These are phyloP conservation scores for Crithidia acanthocephali DNA, from an alignment of 208 protist species.

Conservation along the genomic window DNA sequence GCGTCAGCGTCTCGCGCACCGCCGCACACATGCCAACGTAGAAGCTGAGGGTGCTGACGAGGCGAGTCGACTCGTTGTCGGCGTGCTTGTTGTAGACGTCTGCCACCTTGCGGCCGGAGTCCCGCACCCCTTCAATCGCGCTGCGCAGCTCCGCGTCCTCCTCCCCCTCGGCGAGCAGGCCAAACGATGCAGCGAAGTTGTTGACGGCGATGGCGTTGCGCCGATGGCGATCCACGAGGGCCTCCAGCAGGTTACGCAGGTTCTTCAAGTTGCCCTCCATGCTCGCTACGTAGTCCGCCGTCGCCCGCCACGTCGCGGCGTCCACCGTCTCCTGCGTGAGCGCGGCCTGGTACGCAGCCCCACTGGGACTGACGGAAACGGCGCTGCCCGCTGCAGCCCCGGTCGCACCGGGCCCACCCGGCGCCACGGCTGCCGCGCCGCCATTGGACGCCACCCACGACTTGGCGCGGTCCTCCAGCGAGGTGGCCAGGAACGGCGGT, in stretches of 20 bases:
- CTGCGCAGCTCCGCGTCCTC: constrained; percentile 51
- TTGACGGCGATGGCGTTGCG: constrained; percentile 26
- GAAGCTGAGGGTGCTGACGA: constrained; percentile 86
- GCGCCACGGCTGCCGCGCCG: background rate
- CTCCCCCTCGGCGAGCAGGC: constrained; percentile 49
- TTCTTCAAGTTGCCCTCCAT: constrained; percentile 37
- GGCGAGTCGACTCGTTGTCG: constrained; percentile 63
- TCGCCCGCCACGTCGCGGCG: constrained; percentile 34
- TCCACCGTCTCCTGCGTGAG: constrained; percentile 38
- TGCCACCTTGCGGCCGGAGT: constrained; percentile 62
- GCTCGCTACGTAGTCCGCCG: constrained; percentile 28
- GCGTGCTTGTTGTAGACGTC: constrained; percentile 68
- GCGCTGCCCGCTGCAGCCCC: background rate
- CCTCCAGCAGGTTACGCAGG: constrained; percentile 33
- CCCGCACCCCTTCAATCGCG: constrained; percentile 57
- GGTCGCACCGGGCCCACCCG: background rate
- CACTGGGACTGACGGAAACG: constrained; percentile 15
- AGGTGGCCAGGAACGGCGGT: constrained; percentile 37
- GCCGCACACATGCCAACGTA: constrained; percentile 84
- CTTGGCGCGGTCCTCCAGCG: constrained; percentile 37
- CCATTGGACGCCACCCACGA: constrained; percentile 18
- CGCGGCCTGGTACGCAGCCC: constrained; percentile 26
- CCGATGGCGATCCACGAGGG: constrained; percentile 35
- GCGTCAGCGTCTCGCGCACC: constrained; percentile 65
- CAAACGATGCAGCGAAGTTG: constrained; percentile 38